These are phyloP conservation scores for Drosera spatulata DNA, from an alignment of 179 eudicot genomes.

Conservation along the genomic window DNA sequence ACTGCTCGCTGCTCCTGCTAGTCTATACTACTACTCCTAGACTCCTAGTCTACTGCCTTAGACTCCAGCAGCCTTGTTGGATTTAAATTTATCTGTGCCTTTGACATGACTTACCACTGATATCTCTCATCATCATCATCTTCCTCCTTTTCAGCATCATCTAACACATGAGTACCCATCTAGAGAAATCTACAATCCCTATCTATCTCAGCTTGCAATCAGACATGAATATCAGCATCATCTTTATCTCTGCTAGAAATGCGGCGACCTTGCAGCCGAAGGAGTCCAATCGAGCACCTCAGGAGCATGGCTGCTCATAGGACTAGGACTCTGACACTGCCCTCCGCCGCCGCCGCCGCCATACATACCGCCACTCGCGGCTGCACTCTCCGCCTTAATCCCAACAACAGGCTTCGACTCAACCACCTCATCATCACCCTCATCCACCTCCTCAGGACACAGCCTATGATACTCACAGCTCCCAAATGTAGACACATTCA, in stretches of 20 bases:
- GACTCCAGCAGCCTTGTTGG: no score
- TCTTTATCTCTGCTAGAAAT: not conserved
- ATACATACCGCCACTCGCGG: not conserved
- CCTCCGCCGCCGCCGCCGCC: not conserved
- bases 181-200: no score
- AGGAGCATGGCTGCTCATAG: not conserved
- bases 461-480: constrained; percentile 12
- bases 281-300: constrained; percentile 2
- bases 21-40: no score
- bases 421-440: not conserved
- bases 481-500: constrained; percentile 13
- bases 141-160: no score
- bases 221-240: not conserved
- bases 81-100: no score
- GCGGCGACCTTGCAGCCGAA: not conserved
- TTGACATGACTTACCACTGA: no score
- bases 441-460: not conserved
- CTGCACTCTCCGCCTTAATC: not conserved
- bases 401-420: not conserved
- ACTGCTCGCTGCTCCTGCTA: no score
- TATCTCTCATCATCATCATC: no score
- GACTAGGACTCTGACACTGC: not conserved
- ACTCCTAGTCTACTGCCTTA: no score
- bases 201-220: no score
- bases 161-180: no score